Conservation (phyloP, 805 yeast genomes). For the Spathaspora arborariae region DNA sequence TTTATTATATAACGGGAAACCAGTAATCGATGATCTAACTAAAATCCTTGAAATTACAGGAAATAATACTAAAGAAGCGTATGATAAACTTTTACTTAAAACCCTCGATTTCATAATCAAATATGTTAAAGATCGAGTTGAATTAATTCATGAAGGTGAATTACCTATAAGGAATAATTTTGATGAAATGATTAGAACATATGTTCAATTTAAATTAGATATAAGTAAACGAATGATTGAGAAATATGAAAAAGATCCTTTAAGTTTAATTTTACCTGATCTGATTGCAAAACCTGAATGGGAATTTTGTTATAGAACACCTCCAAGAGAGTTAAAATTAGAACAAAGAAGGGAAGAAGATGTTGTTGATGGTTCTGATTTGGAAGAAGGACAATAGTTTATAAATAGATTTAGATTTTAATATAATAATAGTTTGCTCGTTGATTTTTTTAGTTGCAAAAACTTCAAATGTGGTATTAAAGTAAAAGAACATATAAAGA, state of each 20-base stretch:
- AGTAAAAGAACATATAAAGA: no score
- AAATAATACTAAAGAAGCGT: background rate
- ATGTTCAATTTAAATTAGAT: constrained; percentile 1
- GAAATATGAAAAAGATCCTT: constrained; percentile 5
- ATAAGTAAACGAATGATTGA: constrained; percentile 9
- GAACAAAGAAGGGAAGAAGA: background rate
- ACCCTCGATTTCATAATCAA: constrained; percentile 4
- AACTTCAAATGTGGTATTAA: no score
- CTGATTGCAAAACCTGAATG: constrained; percentile 13
- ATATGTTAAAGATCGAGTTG: background rate
- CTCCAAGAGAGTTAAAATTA: constrained; percentile 7
- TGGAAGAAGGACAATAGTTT: background rate
- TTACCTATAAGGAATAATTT: background rate
- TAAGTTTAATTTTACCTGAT: constrained; percentile 10
- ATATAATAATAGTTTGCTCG: no score
- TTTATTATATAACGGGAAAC: constrained; percentile 5
- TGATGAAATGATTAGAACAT: constrained; percentile 5
- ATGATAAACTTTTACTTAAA: background rate
- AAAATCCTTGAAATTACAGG: background rate
- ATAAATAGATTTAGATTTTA: background rate
- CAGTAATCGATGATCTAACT: background rate
- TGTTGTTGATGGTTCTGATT: background rate
- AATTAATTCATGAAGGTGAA: background rate
- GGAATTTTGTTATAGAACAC: constrained; percentile 13
- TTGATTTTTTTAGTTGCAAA: no score